phyloP scores from a whole-genome alignment of 805 yeast genomes.

The Saturnispora galanensis region DNA sequence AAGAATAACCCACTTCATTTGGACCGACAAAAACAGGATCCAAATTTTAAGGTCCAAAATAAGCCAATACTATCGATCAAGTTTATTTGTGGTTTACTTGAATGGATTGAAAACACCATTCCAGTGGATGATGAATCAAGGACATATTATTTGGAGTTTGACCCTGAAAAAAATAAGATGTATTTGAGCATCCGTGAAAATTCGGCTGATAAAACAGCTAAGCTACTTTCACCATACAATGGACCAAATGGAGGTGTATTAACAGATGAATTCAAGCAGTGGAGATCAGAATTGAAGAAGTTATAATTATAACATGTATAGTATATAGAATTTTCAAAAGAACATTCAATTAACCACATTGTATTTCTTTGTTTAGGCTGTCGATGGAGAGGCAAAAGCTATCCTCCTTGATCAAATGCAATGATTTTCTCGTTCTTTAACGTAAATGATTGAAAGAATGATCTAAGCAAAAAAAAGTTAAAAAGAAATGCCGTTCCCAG shows the following conservation, averaged over 20 bases:
- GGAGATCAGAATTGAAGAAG: slow-evolving; percentile 33
- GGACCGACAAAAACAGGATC: slow-evolving; percentile 23
- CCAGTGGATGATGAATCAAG: slow-evolving; percentile 42
- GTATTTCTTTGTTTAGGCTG: too few species aligned
- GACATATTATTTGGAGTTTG: slow-evolving; percentile 47
- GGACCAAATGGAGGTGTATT: slow-evolving; percentile 30
- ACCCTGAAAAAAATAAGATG: slow-evolving; percentile 38
- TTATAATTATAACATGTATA: too few species aligned
- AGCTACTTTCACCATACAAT: slow-evolving; percentile 28
- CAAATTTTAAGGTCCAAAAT: slow-evolving; percentile 34
- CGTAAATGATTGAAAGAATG: not conserved
- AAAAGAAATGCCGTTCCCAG: slow-evolving; percentile 8
- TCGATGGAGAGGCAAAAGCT: too few species aligned
- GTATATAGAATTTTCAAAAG: too few species aligned
- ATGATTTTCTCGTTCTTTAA: not conserved
- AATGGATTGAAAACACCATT: slow-evolving; percentile 56
- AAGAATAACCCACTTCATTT: slow-evolving; percentile 38
- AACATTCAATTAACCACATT: too few species aligned
- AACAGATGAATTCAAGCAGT: slow-evolving; percentile 40
- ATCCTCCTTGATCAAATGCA: too few species aligned
- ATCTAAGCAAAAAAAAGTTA: not conserved
- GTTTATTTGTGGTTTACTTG: slow-evolving; percentile 78
- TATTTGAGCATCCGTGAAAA: slow-evolving; percentile 41
- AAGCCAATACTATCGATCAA: slow-evolving; percentile 71
- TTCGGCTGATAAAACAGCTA: slow-evolving; percentile 22